Evolutionary conservation across 1,284 basidiomycete species (phyloP).

Genomic region (Vanrija pseudolonga): DNA sequence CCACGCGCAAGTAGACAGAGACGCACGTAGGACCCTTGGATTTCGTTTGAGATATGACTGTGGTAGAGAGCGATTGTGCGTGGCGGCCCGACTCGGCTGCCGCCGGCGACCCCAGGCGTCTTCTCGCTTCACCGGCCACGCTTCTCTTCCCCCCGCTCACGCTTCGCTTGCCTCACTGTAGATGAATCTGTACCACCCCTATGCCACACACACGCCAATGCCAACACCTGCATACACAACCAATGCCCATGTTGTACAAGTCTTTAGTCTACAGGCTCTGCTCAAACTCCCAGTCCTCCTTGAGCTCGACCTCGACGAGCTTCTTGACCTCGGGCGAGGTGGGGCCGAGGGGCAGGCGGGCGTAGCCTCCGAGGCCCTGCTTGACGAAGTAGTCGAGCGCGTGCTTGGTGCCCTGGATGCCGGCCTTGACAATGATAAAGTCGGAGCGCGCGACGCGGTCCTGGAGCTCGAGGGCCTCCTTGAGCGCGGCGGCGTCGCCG

Average conservation of each 20-base stretch:
- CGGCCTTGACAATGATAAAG: conserved; percentile 66
- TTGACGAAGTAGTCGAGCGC: conserved; percentile 65
- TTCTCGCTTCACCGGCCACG: too few species aligned
- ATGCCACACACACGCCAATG: too few species aligned
- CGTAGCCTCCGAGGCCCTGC: conserved; percentile 60
- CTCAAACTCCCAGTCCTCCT: conserved; percentile 64
- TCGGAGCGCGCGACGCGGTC: conserved; percentile 67
- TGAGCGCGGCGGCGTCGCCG: conserved; percentile 56
- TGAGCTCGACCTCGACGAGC: conserved; percentile 52
- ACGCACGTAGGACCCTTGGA: too few species aligned
- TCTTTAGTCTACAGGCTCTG: conserved; percentile 51
- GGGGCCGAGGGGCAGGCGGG: conserved; percentile 59
- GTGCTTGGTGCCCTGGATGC: conserved; percentile 57
- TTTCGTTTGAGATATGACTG: too few species aligned
- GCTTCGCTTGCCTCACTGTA: too few species aligned
- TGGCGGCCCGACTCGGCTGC: too few species aligned
- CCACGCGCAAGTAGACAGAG: conserved; percentile 52
- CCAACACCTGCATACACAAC: too few species aligned
- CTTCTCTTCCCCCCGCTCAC: too few species aligned
- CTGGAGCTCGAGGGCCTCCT: conserved; percentile 68
- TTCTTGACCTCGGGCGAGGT: conserved; percentile 48
- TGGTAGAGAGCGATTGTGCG: too few species aligned
- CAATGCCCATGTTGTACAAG: background rate
- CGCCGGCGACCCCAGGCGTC: too few species aligned
- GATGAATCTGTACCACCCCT: conserved; percentile 21